A percentile compares a stretch with the other conserved stretches of the same genome.
Evolutionary conservation across 305 asterid species (phyloP).

Genomic region (Lippia alba): DNA sequence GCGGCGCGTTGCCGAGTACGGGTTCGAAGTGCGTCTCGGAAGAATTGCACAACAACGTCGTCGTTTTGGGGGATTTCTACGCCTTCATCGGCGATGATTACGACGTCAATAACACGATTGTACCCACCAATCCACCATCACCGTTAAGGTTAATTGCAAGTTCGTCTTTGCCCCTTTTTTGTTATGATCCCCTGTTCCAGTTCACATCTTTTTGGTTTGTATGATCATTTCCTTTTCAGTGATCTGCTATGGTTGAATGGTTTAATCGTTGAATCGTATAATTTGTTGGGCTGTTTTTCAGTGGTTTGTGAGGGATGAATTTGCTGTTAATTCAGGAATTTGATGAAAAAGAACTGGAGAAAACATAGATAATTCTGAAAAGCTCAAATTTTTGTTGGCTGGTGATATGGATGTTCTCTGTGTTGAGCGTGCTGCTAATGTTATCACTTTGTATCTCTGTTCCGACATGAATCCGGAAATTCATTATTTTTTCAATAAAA

Average conservation of each 20-base stretch:
- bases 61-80: constrained; percentile 71
- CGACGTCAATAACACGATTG: constrained; percentile 37
- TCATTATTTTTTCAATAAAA: too few species aligned
- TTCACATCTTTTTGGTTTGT: neutral
- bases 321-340: neutral
- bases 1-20: constrained; percentile 58
- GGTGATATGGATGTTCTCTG: too few species aligned
- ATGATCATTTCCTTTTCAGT: neutral
- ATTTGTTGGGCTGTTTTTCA: neutral
- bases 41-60: constrained; percentile 65
- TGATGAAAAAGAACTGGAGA: neutral
- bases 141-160: constrained; percentile 58
- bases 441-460: too few species aligned
- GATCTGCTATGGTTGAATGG: neutral
- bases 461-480: too few species aligned
- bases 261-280: neutral
- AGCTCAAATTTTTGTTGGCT: neutral
- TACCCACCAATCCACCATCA: constrained; percentile 63
- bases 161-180: neutral
- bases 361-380: neutral
- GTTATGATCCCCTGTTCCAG: neutral
- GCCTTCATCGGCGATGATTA: constrained; percentile 60
- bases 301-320: neutral
- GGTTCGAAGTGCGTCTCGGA: constrained; percentile 80
- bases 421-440: too few species aligned